Percentiles rank a stretch among this genome's conserved stretches.
Conservation (phyloP, 139 green algal genomes). For the Chlorella vulgaris region DNA sequence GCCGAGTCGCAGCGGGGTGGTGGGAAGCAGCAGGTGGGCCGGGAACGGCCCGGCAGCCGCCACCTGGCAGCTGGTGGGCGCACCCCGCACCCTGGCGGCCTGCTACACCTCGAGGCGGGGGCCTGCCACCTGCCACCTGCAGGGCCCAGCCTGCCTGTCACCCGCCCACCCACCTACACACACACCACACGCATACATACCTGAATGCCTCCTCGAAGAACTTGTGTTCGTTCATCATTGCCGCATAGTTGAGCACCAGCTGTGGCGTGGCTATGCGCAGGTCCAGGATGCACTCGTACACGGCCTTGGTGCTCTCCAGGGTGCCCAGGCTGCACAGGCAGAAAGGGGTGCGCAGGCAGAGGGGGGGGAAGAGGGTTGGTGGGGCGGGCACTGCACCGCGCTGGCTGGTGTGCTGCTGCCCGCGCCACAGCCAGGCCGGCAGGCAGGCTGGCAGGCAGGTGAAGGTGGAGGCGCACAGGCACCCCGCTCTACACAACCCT, state of each 20-base stretch:
- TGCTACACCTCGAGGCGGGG: too few species aligned
- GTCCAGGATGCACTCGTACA: conserved; percentile 92
- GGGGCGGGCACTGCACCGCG: background rate
- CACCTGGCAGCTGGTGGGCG: too few species aligned
- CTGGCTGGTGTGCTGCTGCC: too few species aligned
- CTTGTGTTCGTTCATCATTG: conserved; percentile 90
- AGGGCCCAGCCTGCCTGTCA: too few species aligned
- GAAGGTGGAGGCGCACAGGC: too few species aligned
- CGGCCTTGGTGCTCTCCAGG: conserved; percentile 72
- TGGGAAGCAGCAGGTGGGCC: background rate
- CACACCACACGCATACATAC: background rate
- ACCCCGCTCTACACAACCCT: background rate
- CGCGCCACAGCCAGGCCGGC: too few species aligned
- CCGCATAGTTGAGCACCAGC: conserved; percentile 96
- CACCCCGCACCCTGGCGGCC: too few species aligned
- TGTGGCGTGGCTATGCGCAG: conserved; percentile 93
- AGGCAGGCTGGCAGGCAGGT: too few species aligned
- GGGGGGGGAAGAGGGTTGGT: background rate
- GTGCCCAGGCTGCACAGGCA: conserved; percentile 74
- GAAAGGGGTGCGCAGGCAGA: background rate
- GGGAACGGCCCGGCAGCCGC: too few species aligned
- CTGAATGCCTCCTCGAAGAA: conserved; percentile 94
- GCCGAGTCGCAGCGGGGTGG: background rate
- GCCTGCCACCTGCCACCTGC: too few species aligned
- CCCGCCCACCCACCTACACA: too few species aligned